phyloP scores from a whole-genome alignment of 176 grass and related monocot genomes.

The Typha latifolia region DNA sequence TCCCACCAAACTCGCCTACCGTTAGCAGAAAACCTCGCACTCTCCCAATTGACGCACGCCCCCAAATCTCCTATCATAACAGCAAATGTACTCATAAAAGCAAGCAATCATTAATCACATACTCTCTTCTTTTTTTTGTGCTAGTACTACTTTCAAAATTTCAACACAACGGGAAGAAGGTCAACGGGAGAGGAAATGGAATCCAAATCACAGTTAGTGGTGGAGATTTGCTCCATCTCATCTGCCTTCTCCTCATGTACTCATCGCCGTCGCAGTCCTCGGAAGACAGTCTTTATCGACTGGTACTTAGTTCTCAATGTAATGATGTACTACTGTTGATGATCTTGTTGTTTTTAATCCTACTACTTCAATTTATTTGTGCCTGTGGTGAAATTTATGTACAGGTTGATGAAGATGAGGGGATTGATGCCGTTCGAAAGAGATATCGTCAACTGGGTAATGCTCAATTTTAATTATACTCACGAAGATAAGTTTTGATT shows the following conservation, averaged over 20 bases:
- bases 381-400: neutral
- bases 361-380: no score
- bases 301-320: no score
- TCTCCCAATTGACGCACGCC: neutral
- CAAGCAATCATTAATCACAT: neutral
- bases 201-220: slow-evolving; percentile 21
- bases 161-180: no score
- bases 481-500: neutral
- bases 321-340: no score
- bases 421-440: slow-evolving; percentile 43
- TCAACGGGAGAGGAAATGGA: slow-evolving; percentile 18
- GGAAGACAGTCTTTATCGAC: neutral
- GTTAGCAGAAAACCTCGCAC: no score
- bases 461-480: neutral
- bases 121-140: no score
- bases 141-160: neutral
- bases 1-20: no score
- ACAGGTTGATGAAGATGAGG: slow-evolving; percentile 48
- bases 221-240: slow-evolving; percentile 40
- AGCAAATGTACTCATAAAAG: neutral
- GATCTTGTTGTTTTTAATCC: no score
- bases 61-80: neutral
- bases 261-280: slow-evolving; percentile 38
- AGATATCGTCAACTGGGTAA: slow-evolving; percentile 73
- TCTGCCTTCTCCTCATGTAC: slow-evolving; percentile 46